Evolutionary conservation across 768 basidiomycete genomes (phyloP).

Genomic region (Hemileccinum rubropunctum): DNA sequence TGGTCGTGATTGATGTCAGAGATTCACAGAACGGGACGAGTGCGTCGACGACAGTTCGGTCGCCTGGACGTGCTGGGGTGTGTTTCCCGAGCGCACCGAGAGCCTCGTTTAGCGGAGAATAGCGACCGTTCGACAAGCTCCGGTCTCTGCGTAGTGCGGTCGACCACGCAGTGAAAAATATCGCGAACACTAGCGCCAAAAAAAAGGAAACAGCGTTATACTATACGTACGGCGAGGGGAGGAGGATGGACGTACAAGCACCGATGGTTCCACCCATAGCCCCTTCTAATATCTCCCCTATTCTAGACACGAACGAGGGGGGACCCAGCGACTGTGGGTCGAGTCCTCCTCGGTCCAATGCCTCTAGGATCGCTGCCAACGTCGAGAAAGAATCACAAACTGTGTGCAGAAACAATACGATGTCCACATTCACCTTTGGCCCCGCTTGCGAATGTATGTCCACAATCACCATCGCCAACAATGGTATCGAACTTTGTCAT

Average conservation of each 20-base stretch:
- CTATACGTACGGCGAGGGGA: too few species aligned
- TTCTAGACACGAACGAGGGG: conserved; percentile 21
- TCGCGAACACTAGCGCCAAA: conserved; percentile 37
- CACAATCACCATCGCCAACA: conserved; percentile 64
- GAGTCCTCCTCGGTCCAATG: conserved; percentile 29
- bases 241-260: conserved; percentile 38
- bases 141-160: conserved; percentile 6
- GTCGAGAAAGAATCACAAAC: neutral
- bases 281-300: conserved; percentile 46
- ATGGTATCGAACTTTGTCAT: conserved; percentile 60
- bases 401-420: neutral
- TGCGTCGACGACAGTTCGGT: conserved; percentile 58
- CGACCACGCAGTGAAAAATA: conserved; percentile 42
- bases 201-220: neutral
- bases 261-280: conserved; percentile 56
- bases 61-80: conserved; percentile 52
- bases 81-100: conserved; percentile 34
- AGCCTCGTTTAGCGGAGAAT: conserved; percentile 25
- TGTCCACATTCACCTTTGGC: conserved; percentile 29
- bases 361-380: conserved; percentile 31
- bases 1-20: neutral
- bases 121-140: neutral
- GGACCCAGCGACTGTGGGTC: conserved; percentile 13
- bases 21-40: conserved; percentile 44
- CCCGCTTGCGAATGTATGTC: conserved; percentile 54